phyloP scores from a whole-genome alignment of 768 basidiomycete genomes.

The Lactarius hatsudake region DNA sequence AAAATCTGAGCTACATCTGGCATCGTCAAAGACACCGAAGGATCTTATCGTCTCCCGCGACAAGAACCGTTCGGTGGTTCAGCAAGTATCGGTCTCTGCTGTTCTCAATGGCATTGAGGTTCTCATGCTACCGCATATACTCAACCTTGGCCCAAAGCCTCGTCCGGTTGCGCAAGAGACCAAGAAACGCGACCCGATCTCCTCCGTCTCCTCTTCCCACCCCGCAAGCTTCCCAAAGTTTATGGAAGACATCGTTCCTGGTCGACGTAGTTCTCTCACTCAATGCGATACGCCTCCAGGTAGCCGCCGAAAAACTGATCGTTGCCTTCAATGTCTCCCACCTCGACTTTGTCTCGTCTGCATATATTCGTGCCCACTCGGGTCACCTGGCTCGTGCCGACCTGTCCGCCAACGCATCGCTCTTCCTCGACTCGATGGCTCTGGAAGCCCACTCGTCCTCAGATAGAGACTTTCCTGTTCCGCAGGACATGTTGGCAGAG shows the following conservation, averaged over 20 bases:
- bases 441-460: conserved; percentile 58
- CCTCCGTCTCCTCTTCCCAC: not conserved
- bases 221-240: not conserved
- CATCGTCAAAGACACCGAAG: conserved; percentile 20
- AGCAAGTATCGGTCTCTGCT: conserved; percentile 22
- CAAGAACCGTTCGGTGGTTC: conserved; percentile 17
- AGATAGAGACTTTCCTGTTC: conserved; percentile 38
- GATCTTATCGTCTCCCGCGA: conserved; percentile 17
- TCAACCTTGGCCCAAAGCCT: conserved; percentile 24
- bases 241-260: conserved; percentile 27
- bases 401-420: conserved; percentile 46
- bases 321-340: conserved; percentile 55
- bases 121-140: conserved; percentile 26
- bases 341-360: conserved; percentile 40
- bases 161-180: conserved; percentile 14
- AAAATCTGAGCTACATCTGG: conserved; percentile 15
- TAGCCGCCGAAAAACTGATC: conserved; percentile 66
- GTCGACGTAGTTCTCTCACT: conserved; percentile 44
- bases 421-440: conserved; percentile 51
- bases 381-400: conserved; percentile 32
- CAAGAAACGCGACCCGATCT: not conserved
- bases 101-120: conserved; percentile 19
- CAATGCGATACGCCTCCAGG: conserved; percentile 50
- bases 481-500: conserved; percentile 61
- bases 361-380: conserved; percentile 29